Conservation (phyloP, 257 asterid species). For the Capsicum chinense region DNA sequence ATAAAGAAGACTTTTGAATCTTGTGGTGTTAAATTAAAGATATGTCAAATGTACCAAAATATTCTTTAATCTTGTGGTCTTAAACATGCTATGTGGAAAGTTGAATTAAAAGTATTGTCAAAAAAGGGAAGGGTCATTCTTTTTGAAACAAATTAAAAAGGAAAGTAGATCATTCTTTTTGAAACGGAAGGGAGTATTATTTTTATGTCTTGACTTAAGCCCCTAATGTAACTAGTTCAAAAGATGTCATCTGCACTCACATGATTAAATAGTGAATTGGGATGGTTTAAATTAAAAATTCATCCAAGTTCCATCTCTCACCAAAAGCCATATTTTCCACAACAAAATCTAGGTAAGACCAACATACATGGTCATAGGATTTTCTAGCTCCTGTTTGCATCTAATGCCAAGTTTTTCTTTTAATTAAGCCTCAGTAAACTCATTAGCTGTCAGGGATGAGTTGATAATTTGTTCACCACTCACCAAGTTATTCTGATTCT, state of each 20-base stretch:
- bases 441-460: neutral
- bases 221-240: neutral
- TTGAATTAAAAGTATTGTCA: no score
- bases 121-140: no score
- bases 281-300: neutral
- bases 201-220: no score
- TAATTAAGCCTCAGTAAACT: neutral
- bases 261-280: neutral
- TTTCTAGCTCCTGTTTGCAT: neutral
- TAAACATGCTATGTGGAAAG: no score
- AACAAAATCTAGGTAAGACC: neutral
- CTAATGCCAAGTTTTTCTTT: neutral
- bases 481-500: neutral
- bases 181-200: no score
- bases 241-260: neutral
- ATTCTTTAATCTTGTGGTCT: no score
- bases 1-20: no score
- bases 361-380: neutral
- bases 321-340: neutral
- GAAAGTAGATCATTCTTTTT: no score
- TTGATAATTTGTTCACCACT: neutral
- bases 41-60: no score
- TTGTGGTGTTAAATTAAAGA: no score
- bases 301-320: neutral
- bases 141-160: no score